A percentile compares a stretch with the other conserved stretches of the same genome.
These are phyloP conservation scores for Yamadazyma dendronema DNA, from an alignment of 1,139 yeast genomes.

Conservation along the genomic window DNA sequence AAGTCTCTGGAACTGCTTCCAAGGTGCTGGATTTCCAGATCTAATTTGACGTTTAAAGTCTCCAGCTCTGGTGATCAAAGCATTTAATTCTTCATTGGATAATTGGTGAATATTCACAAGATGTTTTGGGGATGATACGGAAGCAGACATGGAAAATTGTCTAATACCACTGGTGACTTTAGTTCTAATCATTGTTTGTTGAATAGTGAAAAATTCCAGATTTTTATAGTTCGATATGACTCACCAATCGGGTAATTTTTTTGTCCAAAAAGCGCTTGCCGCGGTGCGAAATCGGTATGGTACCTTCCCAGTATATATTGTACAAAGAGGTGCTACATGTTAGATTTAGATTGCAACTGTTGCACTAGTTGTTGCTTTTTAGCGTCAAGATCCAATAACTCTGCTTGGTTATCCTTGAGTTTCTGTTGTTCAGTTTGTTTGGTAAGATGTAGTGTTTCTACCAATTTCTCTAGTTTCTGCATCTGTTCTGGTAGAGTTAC, in stretches of 20 bases:
- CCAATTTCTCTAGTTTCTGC: not conserved
- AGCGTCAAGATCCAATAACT: not conserved
- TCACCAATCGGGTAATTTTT: conserved; percentile 3
- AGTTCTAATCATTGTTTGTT: conserved; percentile 7
- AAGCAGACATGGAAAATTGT: conserved; percentile 12
- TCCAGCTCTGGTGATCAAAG: conserved; percentile 67
- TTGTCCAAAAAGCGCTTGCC: not conserved
- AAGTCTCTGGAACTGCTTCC: conserved; percentile 53
- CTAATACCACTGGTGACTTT: conserved; percentile 6
- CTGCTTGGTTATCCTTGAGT: not conserved
- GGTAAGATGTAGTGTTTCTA: not conserved
- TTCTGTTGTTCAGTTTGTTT: not conserved
- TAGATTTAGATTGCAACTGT: no score
- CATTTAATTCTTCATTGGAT: conserved; percentile 62
- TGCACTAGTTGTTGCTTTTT: not conserved
- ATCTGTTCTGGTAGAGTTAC: not conserved
- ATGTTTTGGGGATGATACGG: conserved; percentile 47
- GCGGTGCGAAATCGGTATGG: conserved; percentile 2
- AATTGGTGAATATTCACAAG: conserved; percentile 77
- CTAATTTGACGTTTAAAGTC: conserved; percentile 58
- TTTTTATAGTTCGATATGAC: not conserved
- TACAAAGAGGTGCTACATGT: no score
- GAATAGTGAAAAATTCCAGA: not conserved
- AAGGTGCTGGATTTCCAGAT: conserved; percentile 44
- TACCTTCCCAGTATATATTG: not conserved